phyloP scores from a whole-genome alignment of 371 early-diverging fungal genomes.

The Dichotomocladium elegans region DNA sequence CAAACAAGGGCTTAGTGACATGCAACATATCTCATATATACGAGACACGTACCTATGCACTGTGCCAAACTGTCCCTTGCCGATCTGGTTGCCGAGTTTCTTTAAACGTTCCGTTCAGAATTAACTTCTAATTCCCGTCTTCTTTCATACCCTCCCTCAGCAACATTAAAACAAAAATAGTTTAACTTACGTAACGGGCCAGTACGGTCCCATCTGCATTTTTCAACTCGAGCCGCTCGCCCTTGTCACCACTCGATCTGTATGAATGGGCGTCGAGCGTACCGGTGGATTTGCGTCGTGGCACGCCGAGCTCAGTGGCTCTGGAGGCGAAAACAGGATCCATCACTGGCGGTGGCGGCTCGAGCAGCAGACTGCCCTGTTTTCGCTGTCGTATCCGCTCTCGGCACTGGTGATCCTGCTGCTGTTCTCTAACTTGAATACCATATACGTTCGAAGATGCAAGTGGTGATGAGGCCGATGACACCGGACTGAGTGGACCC shows the following conservation, averaged over 20 bases:
- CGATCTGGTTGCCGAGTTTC: slow-evolving; percentile 82
- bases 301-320: too few species aligned
- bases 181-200: slow-evolving; percentile 20
- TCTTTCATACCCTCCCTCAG: too few species aligned
- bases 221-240: slow-evolving; percentile 8
- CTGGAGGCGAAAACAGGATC: too few species aligned
- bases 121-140: too few species aligned
- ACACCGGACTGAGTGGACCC: neutral
- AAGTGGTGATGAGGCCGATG: slow-evolving; percentile 7
- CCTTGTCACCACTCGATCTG: too few species aligned
- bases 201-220: slow-evolving; percentile 7
- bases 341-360: too few species aligned
- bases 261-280: neutral
- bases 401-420: too few species aligned
- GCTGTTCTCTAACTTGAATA: too few species aligned
- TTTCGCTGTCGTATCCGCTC: too few species aligned
- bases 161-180: neutral
- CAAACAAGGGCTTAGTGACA: neutral
- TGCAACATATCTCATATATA: neutral
- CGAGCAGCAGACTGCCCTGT: too few species aligned
- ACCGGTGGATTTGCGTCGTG: slow-evolving; percentile 21
- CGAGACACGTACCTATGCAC: slow-evolving; percentile 54
- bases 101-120: slow-evolving; percentile 4
- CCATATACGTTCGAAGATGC: too few species aligned
- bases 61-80: slow-evolving; percentile 85